Conservation (phyloP, 805 yeast species). For the Saturnispora saitoi region DNA sequence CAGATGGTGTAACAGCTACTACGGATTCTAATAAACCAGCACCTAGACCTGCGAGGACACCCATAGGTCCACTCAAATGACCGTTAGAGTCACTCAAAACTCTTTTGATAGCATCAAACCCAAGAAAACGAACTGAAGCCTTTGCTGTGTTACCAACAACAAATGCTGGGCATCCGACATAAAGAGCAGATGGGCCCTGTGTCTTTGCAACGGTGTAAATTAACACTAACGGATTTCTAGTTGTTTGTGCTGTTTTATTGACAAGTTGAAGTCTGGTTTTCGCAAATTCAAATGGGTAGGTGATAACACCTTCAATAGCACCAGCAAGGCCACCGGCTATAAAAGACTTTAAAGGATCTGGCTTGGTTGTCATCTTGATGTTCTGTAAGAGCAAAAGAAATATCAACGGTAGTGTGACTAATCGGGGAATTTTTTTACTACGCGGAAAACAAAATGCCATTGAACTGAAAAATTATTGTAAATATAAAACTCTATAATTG, state of each 20-base stretch:
- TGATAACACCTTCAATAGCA: slow-evolving; percentile 84
- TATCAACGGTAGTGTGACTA: neutral
- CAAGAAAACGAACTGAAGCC: slow-evolving; percentile 91
- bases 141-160: slow-evolving; percentile 94
- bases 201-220: slow-evolving; percentile 64
- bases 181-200: slow-evolving; percentile 73
- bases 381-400: neutral
- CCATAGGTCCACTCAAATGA: slow-evolving; percentile 79
- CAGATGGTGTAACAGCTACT: slow-evolving; percentile 93
- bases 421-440: neutral
- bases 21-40: slow-evolving; percentile 92
- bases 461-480: neutral
- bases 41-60: slow-evolving; percentile 94
- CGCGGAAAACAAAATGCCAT: neutral
- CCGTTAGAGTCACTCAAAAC: slow-evolving; percentile 76
- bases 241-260: slow-evolving; percentile 46
- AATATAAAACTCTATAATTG: too few relatives aligned
- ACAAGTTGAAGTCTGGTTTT: slow-evolving; percentile 85
- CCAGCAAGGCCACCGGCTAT: slow-evolving; percentile 97
- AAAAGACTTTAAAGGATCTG: slow-evolving; percentile 73
- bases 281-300: slow-evolving; percentile 96
- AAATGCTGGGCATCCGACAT: slow-evolving; percentile 95
- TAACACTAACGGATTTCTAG: slow-evolving; percentile 78
- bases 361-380: slow-evolving; percentile 13
- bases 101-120: slow-evolving; percentile 80